Base-by-base conservation (phyloP, 2,329 filamentous ascomycete species). In the Paecilomyces fulvus region DNA sequence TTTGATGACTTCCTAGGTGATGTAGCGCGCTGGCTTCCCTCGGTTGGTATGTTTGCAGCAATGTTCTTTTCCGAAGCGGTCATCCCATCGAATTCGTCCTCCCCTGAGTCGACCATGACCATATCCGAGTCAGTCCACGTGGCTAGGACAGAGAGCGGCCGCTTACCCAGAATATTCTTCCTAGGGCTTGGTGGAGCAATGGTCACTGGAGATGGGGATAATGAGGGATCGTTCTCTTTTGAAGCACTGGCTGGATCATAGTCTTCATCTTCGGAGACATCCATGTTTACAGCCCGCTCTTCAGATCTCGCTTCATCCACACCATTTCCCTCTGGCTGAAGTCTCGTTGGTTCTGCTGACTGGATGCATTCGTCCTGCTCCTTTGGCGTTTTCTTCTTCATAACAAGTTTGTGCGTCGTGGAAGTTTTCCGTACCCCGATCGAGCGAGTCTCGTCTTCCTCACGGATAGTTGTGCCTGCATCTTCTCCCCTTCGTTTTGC, bases 401-500 rank as follows among this genome's bases (percentile, higher is more conserved):
- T 73, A 2, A 63, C 63, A 23, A 69, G 55, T 3, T 65, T 63
- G 31, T 65, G 58, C 14, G 62, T 49, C 20, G 31, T 55, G 14
- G 60, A 56, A 1, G 53, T 60, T 31, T 60, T 65, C 14, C 58
- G 59, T 28, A 59, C 54, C 30, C 58, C 56, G 37, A 60, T 30
- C 1, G 54, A 49, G 30, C 57, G 61, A 2, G 60, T 51, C 17
- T 64, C 63, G 5, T 67, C 61, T 21, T 69, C 63, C 50, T 70
- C 63, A 8, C 63, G 56, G 9, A 66, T 52, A 10, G 59, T 56
- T 5, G 66, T 61, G 9, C 63, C 61, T 59, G 68, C 60, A 63
- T 81, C 81, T 61, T 83, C 80, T 2, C 80, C 81, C 53, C 80
- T 69, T 57, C 70, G 71, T 66, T 80, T 83, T 11, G 83, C 83